Conservation (phyloP, 2,329 filamentous ascomycete species). For the Hymenoscyphus infarciens region DNA sequence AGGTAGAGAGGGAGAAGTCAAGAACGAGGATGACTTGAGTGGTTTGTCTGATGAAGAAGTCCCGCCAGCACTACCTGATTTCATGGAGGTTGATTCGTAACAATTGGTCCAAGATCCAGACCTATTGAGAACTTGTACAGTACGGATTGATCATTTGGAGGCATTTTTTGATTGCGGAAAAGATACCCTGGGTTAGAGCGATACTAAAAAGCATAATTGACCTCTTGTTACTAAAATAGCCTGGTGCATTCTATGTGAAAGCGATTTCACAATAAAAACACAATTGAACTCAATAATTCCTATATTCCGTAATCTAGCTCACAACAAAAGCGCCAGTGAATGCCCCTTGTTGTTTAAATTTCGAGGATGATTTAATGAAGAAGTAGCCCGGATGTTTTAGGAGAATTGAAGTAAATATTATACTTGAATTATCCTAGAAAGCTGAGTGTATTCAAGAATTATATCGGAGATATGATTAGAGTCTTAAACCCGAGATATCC, state of each 20-base stretch:
- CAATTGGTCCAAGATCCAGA: neutral
- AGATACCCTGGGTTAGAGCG: conserved; percentile 25
- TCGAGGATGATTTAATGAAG: too few species aligned
- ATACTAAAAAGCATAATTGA: neutral
- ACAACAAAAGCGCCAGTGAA: too few species aligned
- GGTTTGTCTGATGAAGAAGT: conserved; percentile 21
- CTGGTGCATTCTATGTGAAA: too few species aligned
- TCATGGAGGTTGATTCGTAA: conserved; percentile 4
- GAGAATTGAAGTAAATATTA: too few species aligned
- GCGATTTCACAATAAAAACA: too few species aligned
- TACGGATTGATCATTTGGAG: conserved; percentile 4
- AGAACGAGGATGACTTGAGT: conserved; percentile 20
- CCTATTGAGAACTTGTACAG: neutral
- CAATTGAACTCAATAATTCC: too few species aligned
- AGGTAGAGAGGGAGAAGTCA: conserved; percentile 17
- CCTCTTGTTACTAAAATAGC: neutral
- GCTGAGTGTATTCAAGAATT: too few species aligned
- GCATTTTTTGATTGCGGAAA: conserved; percentile 25
- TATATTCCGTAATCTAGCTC: too few species aligned
- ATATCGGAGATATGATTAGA: neutral
- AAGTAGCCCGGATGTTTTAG: too few species aligned
- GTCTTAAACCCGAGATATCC: neutral
- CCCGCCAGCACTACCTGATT: conserved; percentile 2
- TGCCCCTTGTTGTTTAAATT: too few species aligned
- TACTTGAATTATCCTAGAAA: too few species aligned